Percentiles rank a stretch among this genome's conserved stretches.
Conservation (phyloP, 202 grass and related monocot species). For the Zoysia matrella region DNA sequence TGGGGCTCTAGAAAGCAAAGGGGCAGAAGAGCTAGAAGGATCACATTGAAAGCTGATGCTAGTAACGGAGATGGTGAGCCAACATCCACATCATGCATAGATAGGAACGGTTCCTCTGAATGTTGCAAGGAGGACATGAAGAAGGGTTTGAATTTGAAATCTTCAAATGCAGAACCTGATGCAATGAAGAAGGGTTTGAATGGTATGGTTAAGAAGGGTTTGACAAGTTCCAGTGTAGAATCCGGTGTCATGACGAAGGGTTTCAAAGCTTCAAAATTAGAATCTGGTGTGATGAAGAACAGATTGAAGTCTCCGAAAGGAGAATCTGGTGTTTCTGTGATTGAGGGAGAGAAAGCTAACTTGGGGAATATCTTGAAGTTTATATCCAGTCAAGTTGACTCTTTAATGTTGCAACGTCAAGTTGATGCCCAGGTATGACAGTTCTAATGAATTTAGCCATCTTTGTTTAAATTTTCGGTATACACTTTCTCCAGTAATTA, state of each 20-base stretch:
- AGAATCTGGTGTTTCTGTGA: constrained; percentile 34
- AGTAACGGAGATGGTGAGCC: constrained; percentile 49
- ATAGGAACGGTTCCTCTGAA: constrained; percentile 55
- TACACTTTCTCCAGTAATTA: not conserved
- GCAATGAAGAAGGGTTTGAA: constrained; percentile 46
- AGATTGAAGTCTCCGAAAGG: constrained; percentile 40
- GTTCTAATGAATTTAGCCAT: constrained; percentile 18
- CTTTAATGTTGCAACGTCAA: constrained; percentile 64
- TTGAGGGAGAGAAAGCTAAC: constrained; percentile 44
- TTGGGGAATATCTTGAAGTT: constrained; percentile 59
- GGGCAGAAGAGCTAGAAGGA: constrained; percentile 57
- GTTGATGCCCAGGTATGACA: constrained; percentile 79
- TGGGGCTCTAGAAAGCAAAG: constrained; percentile 83
- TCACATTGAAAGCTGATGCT: constrained; percentile 40
- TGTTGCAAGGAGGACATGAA: constrained; percentile 37
- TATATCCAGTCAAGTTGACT: constrained; percentile 73
- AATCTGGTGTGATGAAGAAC: constrained; percentile 45
- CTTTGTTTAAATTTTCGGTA: constrained; percentile 16
- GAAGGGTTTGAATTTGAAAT: constrained; percentile 37
- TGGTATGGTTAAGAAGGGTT: constrained; percentile 40
- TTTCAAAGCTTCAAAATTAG: constrained; percentile 43
- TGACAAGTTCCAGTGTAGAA: constrained; percentile 39
- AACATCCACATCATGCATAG: constrained; percentile 54
- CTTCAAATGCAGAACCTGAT: constrained; percentile 35
- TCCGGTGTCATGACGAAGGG: constrained; percentile 28